Evolutionary conservation across 495 filamentous ascomycete genomes (phyloP).

Genomic region (Penicillium simplicissimum): DNA sequence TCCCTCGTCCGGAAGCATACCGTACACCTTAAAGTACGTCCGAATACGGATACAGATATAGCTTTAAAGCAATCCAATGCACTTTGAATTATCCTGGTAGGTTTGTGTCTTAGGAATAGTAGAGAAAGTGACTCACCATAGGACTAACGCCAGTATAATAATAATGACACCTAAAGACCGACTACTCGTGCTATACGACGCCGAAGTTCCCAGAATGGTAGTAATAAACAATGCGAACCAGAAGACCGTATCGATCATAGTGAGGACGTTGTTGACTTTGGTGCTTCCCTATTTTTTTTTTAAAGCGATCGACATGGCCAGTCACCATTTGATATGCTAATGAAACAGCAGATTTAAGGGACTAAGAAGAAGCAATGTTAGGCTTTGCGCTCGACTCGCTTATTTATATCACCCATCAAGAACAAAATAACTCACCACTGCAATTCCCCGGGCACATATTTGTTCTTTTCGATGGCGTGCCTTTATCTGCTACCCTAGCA

Average conservation of each 20-base stretch:
- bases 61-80: background rate
- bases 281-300: constrained; percentile 31
- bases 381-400: background rate
- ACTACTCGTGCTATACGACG: constrained; percentile 17
- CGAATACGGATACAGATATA: constrained; percentile 3
- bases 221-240: constrained; percentile 37
- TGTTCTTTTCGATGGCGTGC: constrained; percentile 22
- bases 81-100: too few relatives aligned
- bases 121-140: constrained; percentile 22
- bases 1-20: background rate
- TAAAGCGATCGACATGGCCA: constrained; percentile 22
- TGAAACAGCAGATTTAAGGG: constrained; percentile 35
- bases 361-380: constrained; percentile 14
- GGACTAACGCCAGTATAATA: constrained; percentile 16
- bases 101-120: too few relatives aligned
- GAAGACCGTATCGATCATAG: constrained; percentile 35
- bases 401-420: background rate
- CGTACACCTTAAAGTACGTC: background rate
- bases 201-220: constrained; percentile 18
- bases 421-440: constrained; percentile 21
- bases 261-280: constrained; percentile 32
- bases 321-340: constrained; percentile 38
- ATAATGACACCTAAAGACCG: constrained; percentile 25
- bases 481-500: constrained; percentile 22
- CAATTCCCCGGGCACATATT: constrained; percentile 35